Conservation (phyloP, 257 asterid genomes). For the Echites panduratus region DNA sequence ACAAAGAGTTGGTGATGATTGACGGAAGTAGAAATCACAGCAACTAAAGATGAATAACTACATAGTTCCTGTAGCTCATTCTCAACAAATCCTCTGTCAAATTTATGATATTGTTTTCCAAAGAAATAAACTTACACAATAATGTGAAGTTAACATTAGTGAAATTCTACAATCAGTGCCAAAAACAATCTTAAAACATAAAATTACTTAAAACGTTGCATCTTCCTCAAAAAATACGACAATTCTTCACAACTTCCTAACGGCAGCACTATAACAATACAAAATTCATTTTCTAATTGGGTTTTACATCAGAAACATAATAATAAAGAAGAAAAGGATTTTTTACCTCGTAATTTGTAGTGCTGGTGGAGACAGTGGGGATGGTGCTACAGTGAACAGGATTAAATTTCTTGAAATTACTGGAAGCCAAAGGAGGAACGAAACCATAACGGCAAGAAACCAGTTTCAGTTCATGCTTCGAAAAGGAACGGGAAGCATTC, state of each 20-base stretch:
- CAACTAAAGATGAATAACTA: too few species aligned
- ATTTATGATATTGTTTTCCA: not conserved
- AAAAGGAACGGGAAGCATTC: slow-evolving; percentile 9
- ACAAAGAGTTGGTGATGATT: not conserved
- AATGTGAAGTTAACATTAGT: not conserved
- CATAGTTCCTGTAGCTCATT: not conserved
- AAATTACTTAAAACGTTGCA: not conserved
- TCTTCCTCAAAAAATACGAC: not conserved
- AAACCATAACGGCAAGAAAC: slow-evolving; percentile 19
- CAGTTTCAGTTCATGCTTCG: slow-evolving; percentile 20
- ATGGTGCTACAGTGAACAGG: slow-evolving; percentile 36
- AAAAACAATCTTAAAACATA: not conserved
- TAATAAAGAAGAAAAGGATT: not conserved
- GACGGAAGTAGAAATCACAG: not conserved
- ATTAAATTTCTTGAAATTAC: slow-evolving; percentile 23
- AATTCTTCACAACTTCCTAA: not conserved
- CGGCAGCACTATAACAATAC: not conserved
- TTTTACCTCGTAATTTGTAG: slow-evolving; percentile 74
- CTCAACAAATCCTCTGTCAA: not conserved
- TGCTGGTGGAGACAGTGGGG: slow-evolving; percentile 45
- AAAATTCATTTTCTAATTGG: not conserved
- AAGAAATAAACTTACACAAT: not conserved
- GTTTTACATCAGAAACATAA: not conserved
- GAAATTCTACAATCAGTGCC: not conserved
- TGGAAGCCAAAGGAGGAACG: slow-evolving; percentile 20